phyloP scores from a whole-genome alignment of 306 rosid genomes.

The Castanea mollissima region DNA sequence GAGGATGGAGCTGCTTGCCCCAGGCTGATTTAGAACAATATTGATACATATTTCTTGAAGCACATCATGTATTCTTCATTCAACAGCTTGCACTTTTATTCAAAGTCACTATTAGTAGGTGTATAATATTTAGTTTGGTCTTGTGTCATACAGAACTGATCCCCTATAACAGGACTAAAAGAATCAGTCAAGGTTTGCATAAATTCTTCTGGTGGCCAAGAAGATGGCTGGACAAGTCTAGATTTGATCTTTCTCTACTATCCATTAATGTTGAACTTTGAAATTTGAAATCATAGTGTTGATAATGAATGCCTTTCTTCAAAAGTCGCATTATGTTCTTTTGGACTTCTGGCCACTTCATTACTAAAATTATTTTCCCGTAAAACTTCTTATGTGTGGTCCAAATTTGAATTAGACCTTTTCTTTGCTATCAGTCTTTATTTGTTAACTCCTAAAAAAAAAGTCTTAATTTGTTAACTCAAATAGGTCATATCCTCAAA shows the following conservation, averaged over 20 bases:
- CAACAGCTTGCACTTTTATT: neutral
- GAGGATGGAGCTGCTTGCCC: neutral
- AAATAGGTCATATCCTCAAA: no score
- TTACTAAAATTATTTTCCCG: no score
- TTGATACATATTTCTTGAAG: neutral
- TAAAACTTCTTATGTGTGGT: no score
- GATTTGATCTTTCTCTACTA: neutral
- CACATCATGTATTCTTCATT: neutral
- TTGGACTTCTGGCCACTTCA: no score
- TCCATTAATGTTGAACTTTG: neutral
- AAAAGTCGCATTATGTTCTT: no score
- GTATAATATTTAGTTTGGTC: neutral
- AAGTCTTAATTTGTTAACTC: no score
- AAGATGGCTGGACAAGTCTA: neutral
- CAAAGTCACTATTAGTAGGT: no score
- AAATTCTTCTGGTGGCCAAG: neutral
- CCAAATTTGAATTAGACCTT: no score
- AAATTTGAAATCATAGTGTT: neutral
- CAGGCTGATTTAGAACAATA: neutral
- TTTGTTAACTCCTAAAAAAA: no score
- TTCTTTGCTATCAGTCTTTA: no score
- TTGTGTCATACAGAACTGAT: neutral
- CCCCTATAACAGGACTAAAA: neutral
- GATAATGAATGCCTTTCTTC: neutral
- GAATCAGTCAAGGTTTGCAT: neutral